phyloP scores from a whole-genome alignment of 2,329 filamentous ascomycete genomes.

The Biscogniauxia marginata region DNA sequence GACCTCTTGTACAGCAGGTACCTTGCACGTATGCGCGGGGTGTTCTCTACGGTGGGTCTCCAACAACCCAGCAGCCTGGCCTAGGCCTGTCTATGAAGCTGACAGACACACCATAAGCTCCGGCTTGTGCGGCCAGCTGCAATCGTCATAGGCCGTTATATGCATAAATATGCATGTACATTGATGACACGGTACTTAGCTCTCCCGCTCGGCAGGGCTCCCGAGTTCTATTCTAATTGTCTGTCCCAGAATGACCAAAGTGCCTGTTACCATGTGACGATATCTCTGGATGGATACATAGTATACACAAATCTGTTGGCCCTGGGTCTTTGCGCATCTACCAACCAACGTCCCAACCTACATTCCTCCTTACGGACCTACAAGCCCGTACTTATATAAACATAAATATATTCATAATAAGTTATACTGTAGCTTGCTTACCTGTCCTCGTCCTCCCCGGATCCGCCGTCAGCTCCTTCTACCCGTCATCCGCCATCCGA shows the following conservation, averaged over 20 bases:
- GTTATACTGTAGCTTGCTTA: too few species aligned
- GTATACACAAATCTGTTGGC: not conserved
- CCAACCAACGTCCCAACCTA: constrained; percentile 1
- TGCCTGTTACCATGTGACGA: constrained; percentile 11
- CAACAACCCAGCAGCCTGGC: too few species aligned
- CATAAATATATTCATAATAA: not conserved
- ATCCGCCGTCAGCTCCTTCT: not conserved
- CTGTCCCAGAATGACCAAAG: constrained; percentile 1
- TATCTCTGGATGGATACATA: constrained; percentile 1
- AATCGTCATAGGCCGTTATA: not conserved
- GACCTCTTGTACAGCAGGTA: too few species aligned
- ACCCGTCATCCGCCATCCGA: not conserved
- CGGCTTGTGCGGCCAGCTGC: not conserved
- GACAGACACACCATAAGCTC: too few species aligned
- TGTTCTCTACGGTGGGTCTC: too few species aligned
- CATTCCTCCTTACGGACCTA: constrained; percentile 3
- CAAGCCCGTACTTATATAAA: not conserved
- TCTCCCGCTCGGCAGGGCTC: constrained; percentile 1
- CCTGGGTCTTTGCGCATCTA: not conserved
- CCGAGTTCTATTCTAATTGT: not conserved
- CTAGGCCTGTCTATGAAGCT: too few species aligned
- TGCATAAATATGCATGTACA: not conserved
- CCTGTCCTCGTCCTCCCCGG: too few species aligned
- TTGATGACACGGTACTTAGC: constrained; percentile 7
- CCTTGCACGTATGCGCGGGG: too few species aligned